Conservation (phyloP, 2,329 filamentous ascomycete genomes). For the Aspergillus thermomutatus region DNA sequence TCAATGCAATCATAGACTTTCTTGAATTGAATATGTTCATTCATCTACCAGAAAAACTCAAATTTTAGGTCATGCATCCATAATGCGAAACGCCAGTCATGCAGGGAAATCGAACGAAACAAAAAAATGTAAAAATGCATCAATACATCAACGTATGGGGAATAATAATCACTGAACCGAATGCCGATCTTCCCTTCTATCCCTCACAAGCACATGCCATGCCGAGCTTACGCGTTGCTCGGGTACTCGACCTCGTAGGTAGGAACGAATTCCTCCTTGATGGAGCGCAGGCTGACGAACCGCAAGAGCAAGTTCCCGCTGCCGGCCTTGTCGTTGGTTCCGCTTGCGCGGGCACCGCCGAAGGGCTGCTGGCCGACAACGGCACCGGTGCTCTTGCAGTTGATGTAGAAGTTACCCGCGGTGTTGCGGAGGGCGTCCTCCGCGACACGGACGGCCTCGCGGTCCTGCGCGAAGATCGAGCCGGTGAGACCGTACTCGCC, state of each 20-base stretch:
- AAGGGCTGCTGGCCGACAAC: conserved; percentile 73
- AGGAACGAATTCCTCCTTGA: conserved; percentile 72
- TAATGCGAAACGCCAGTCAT: conserved; percentile 1
- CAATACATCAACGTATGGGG: conserved; percentile 18
- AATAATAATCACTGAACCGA: conserved; percentile 1
- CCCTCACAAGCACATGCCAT: not conserved
- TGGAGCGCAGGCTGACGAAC: conserved; percentile 64
- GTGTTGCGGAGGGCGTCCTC: conserved; percentile 36
- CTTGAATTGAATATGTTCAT: not conserved
- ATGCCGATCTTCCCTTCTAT: no score
- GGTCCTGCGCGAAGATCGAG: conserved; percentile 41
- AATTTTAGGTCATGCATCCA: not conserved
- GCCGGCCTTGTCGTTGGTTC: conserved; percentile 72
- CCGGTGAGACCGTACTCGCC: conserved; percentile 43
- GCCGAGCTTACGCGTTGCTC: conserved; percentile 60
- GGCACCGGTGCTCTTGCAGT: conserved; percentile 59
- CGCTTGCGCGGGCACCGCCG: conserved; percentile 64
- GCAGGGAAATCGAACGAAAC: not conserved
- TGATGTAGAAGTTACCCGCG: conserved; percentile 44
- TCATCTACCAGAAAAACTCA: not conserved
- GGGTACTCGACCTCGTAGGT: conserved; percentile 65
- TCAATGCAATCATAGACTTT: conserved; percentile 14
- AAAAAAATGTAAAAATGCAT: conserved; percentile 2
- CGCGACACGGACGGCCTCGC: conserved; percentile 32
- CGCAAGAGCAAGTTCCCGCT: conserved; percentile 61